Conservation (phyloP, 192 early-diverging fungal species). For the Coemansia sp. region DNA sequence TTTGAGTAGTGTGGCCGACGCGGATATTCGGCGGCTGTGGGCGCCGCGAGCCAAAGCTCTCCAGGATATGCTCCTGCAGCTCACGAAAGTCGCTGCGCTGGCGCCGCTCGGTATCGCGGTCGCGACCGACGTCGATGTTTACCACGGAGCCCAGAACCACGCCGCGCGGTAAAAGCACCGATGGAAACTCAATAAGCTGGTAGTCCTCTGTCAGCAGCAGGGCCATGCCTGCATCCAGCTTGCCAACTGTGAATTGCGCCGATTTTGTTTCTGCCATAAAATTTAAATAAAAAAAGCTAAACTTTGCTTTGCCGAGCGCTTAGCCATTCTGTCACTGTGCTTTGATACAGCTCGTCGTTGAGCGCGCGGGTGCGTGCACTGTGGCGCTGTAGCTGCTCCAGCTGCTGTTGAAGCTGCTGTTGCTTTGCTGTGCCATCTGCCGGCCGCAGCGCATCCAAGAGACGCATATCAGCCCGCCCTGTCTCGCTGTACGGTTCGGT, state of each 20-base stretch:
- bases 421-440: constrained; percentile 21
- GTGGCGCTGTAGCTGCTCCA: constrained; percentile 43
- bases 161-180: constrained; percentile 90
- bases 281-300: constrained; percentile 1
- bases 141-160: constrained; percentile 93
- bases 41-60: constrained; percentile 69
- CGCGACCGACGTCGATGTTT: constrained; percentile 91
- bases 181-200: constrained; percentile 98
- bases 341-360: constrained; percentile 55
- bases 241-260: constrained; percentile 80
- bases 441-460: constrained; percentile 18
- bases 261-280: constrained; percentile 41
- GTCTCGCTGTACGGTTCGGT: constrained; percentile 24
- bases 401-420: constrained; percentile 34
- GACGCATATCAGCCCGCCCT: constrained; percentile 11
- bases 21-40: constrained; percentile 80
- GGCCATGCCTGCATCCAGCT: constrained; percentile 92
- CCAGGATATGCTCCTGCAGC: constrained; percentile 83
- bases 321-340: constrained; percentile 46
- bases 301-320: constrained; percentile 5
- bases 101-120: constrained; percentile 78
- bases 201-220: constrained; percentile 91
- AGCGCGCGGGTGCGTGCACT: constrained; percentile 40
- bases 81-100: constrained; percentile 79
- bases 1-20: constrained; percentile 77